Evolutionary conservation across 208 protist genomes (phyloP), one percentile per base, ranked within the genome.

Genomic region (Herpetomonas tarakana): DNA sequence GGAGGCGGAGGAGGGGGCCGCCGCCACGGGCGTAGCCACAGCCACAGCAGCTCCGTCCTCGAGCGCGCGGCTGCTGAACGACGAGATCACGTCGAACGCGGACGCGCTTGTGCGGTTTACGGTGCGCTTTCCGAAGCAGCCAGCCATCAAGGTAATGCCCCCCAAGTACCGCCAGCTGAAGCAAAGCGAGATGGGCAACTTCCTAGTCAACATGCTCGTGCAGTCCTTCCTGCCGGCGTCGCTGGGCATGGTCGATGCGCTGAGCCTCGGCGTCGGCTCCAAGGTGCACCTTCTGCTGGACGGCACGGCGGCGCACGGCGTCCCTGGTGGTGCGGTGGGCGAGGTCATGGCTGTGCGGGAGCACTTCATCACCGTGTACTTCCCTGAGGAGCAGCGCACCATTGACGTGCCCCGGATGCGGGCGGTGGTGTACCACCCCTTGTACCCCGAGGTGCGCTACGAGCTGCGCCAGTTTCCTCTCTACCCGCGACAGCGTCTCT

Each of bases 381-480:
- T 96, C 65, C 73, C 71, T 0, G 65, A 71, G 2, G 61, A 82
- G 54, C 75, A 95, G 44, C 83, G 83, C 35, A 96, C 86, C 6
- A 61, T 92, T 3, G 86, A 93, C 52, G 50, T 96, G 3, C 83
- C 84, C 0, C 81, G 86, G 18, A 85, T 93, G 76, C 81, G 84
- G 44, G 53, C 91, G 29, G 71, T 58, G 27, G 68, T 71, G 27
- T 89, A 91, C 70, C 89, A 93, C 71, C 71, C 77, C 3, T 55
- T 72, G 30, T 96, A 89, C 61, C 86, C 86, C 1, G 81, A 93
- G 62, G 60, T 96, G 31, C 58, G 54, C 12, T 91, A 87, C 64
- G 80, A 89, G 58, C 16, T 92, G 14, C 83, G 77, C 60, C 89
- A 96, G 71, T 96, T 91, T 58, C 89, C 89, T 0, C 68, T 96